Percentiles rank a stretch among this genome's conserved stretches.
These are phyloP conservation scores for Gyromitra esculenta DNA, from an alignment of 2,329 filamentous ascomycete species.

Conservation along the genomic window DNA sequence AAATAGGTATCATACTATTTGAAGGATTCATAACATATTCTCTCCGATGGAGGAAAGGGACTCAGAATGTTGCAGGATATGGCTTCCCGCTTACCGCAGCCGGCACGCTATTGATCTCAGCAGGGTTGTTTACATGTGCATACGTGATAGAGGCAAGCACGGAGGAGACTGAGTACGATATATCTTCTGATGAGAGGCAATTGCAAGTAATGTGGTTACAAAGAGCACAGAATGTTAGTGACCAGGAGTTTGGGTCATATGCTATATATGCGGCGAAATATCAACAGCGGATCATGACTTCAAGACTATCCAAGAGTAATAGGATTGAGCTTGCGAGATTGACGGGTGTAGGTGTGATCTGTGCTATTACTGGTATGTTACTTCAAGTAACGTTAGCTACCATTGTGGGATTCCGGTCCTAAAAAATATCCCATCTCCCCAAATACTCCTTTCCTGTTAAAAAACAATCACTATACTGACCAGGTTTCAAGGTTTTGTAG, in stretches of 20 bases:
- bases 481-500: conserved; percentile 28
- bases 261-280: conserved; percentile 31
- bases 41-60: conserved; percentile 29
- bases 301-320: not conserved
- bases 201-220: conserved; percentile 55
- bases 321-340: not conserved
- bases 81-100: conserved; percentile 22
- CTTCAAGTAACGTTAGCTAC: no score
- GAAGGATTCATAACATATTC: conserved; percentile 51
- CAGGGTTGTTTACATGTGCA: conserved; percentile 33
- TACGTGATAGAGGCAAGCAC: conserved; percentile 33
- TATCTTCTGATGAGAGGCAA: not conserved
- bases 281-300: not conserved
- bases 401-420: no score
- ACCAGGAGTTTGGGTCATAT: conserved; percentile 55
- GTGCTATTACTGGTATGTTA: conserved; percentile 34
- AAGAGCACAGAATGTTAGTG: conserved; percentile 50
- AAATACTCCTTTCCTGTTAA: not conserved
- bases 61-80: conserved; percentile 13
- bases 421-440: no score
- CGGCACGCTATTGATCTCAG: conserved; percentile 16
- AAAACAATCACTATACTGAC: not conserved
- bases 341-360: not conserved
- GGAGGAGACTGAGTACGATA: conserved; percentile 3
- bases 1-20: conserved; percentile 56